Evolutionary conservation across 495 filamentous ascomycete genomes (phyloP).

Genomic region (Lasiosphaeris hirsuta): DNA sequence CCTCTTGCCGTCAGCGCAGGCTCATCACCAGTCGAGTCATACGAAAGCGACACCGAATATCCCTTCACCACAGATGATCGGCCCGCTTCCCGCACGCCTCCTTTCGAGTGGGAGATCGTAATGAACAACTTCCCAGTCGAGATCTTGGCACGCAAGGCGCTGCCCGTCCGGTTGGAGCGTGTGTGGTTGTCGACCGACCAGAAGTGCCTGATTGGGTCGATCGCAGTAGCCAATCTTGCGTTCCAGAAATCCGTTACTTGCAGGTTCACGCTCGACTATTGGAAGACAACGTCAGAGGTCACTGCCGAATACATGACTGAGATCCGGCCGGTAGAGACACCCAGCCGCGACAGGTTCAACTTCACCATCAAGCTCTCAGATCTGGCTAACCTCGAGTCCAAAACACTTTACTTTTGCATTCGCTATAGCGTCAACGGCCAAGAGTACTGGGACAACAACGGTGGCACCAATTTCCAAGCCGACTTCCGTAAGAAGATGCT

Average conservation of each 20-base stretch:
- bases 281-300: slow-evolving; percentile 96
- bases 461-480: slow-evolving; percentile 79
- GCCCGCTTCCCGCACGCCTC: slow-evolving; percentile 37
- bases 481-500: slow-evolving; percentile 80
- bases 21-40: slow-evolving; percentile 86
- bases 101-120: slow-evolving; percentile 83
- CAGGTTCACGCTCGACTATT: slow-evolving; percentile 94
- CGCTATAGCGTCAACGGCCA: slow-evolving; percentile 80
- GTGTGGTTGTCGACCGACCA: slow-evolving; percentile 85
- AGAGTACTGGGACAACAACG: slow-evolving; percentile 96
- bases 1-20: slow-evolving; percentile 92
- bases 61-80: slow-evolving; percentile 69
- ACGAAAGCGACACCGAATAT: slow-evolving; percentile 79
- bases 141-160: slow-evolving; percentile 55
- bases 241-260: slow-evolving; percentile 87
- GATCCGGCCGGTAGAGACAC: slow-evolving; percentile 60
- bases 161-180: slow-evolving; percentile 72
- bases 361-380: slow-evolving; percentile 94
- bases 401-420: slow-evolving; percentile 88
- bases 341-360: slow-evolving; percentile 80
- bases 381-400: slow-evolving; percentile 81
- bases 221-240: slow-evolving; percentile 82
- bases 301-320: slow-evolving; percentile 82
- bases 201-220: slow-evolving; percentile 74
- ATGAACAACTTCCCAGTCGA: slow-evolving; percentile 79